These are phyloP conservation scores for Calocybe gambosa DNA, from an alignment of 1,284 basidiomycete genomes.

Conservation along the genomic window DNA sequence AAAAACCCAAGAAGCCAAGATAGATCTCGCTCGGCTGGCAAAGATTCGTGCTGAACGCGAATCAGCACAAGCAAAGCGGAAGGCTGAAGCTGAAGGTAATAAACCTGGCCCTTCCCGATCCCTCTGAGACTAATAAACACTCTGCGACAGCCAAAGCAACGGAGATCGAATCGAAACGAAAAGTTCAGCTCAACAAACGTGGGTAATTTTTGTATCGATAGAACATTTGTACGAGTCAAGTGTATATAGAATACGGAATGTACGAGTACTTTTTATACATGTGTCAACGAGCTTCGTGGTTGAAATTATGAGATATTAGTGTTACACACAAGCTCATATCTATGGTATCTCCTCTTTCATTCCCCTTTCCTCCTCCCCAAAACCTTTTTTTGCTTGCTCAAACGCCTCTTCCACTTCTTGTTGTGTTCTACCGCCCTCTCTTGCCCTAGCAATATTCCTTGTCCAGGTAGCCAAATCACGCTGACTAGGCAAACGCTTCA, in stretches of 20 bases:
- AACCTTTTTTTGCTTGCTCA: background rate
- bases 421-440: slow-evolving; percentile 18
- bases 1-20: slow-evolving; percentile 85
- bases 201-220: no score
- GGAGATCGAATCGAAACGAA: slow-evolving; percentile 35
- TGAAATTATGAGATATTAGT: background rate
- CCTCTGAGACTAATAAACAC: background rate
- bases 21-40: slow-evolving; percentile 80
- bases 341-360: background rate
- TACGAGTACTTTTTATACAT: background rate
- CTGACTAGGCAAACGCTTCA: slow-evolving; percentile 43
- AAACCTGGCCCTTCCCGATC: background rate
- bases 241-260: background rate
- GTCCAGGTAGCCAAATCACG: slow-evolving; percentile 28
- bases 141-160: slow-evolving; percentile 31
- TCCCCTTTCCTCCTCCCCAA: no score
- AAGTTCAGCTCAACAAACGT: slow-evolving; percentile 23
- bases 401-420: background rate
- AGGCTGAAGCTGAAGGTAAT: slow-evolving; percentile 79
- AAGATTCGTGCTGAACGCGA: slow-evolving; percentile 84
- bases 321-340: no score
- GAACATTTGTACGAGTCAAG: background rate
- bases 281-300: background rate
- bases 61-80: slow-evolving; percentile 75
- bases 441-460: slow-evolving; percentile 45